Conservation (phyloP, 23 red algal species). For the Pyropia haitanensis region DNA sequence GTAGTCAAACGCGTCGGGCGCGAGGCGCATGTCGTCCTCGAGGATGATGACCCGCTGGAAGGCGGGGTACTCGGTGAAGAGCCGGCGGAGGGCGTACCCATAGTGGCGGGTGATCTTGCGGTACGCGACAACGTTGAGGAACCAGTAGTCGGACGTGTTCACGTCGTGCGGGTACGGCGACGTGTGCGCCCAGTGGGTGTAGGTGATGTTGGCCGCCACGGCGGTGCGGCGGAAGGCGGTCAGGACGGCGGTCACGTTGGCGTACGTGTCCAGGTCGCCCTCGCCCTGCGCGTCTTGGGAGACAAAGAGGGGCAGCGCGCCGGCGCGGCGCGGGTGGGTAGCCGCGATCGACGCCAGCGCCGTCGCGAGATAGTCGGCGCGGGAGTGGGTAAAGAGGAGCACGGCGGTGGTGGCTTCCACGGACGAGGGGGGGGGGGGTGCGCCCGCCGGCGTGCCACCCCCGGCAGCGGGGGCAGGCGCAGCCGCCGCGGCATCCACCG, state of each 20-base stretch:
- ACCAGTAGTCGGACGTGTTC: constrained; percentile 1
- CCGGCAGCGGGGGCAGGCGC: too few species aligned
- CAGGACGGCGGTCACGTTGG: constrained; percentile 4
- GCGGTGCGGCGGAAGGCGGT: not conserved
- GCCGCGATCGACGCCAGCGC: constrained; percentile 16
- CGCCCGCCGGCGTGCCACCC: too few species aligned
- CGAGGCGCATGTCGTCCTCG: constrained; percentile 53
- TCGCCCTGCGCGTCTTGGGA: constrained; percentile 45
- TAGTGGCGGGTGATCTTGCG: constrained; percentile 40
- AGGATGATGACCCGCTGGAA: constrained; percentile 37
- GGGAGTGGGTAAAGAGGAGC: constrained; percentile 45
- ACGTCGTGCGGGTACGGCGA: constrained; percentile 15
- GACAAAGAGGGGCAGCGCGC: constrained; percentile 26
- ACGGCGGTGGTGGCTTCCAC: constrained; percentile 11
- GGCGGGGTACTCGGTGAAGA: not conserved
- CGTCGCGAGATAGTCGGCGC: constrained; percentile 23
- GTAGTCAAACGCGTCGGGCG: constrained; percentile 37
- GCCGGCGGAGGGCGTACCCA: constrained; percentile 21
- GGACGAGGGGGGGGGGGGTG: too few species aligned
- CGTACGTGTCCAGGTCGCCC: constrained; percentile 4
- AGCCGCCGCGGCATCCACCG: too few species aligned
- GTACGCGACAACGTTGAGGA: constrained; percentile 26
- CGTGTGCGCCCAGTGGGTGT: constrained; percentile 23
- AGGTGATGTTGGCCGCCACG: not conserved
- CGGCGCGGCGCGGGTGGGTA: constrained; percentile 17